phyloP scores from a whole-genome alignment of 495 filamentous ascomycete genomes.

The Podospora pseudocomata region DNA sequence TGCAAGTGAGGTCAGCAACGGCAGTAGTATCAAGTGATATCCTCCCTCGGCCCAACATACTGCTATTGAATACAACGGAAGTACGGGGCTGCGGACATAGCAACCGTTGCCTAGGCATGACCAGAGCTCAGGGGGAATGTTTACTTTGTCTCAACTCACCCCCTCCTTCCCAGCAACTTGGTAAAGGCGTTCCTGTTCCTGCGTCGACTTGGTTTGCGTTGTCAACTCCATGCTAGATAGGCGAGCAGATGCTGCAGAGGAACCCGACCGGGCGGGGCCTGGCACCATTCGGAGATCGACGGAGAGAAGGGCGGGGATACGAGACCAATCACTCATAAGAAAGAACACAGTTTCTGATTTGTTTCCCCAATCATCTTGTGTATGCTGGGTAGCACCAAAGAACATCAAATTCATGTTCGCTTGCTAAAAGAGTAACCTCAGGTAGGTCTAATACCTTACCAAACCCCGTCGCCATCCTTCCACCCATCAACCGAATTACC shows the following conservation, averaged over 20 bases:
- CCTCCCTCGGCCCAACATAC: not conserved
- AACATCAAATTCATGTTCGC: not conserved
- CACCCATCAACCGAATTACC: constrained; percentile 3
- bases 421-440: not conserved
- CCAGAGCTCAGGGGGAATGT: not conserved
- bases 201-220: not conserved
- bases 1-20: not conserved
- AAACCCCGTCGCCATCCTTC: not conserved
- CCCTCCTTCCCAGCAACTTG: not conserved
- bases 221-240: not conserved
- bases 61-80: not conserved
- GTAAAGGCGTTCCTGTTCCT: not conserved
- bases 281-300: not conserved
- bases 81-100: not conserved
- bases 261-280: not conserved
- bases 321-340: not conserved
- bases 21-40: not conserved
- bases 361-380: not conserved
- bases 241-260: not conserved
- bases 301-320: not conserved
- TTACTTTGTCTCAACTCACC: not conserved
- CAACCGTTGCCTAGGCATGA: not conserved
- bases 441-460: not conserved
- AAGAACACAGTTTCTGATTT: not conserved
- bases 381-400: not conserved